phyloP scores from a whole-genome alignment of 768 basidiomycete species.

The Phanerochaete carnosa region DNA sequence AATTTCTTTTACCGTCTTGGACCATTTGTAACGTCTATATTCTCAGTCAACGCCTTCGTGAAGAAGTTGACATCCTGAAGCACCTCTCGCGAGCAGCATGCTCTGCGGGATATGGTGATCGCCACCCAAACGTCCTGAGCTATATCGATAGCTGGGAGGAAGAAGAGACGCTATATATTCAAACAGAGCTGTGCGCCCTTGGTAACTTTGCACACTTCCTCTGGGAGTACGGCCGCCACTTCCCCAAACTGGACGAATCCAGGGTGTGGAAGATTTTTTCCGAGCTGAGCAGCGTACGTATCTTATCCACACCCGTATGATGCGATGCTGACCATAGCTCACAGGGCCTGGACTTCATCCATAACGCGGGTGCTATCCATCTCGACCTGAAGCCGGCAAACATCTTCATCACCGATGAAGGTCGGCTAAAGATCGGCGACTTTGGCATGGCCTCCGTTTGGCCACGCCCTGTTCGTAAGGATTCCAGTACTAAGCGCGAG shows the following conservation, averaged over 20 bases:
- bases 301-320: conserved; percentile 6
- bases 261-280: conserved; percentile 94
- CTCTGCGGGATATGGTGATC: conserved; percentile 8
- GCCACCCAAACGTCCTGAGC: conserved; percentile 79
- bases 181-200: conserved; percentile 90
- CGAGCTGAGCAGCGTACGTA: conserved; percentile 77
- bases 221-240: conserved; percentile 83
- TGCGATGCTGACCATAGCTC: conserved; percentile 20
- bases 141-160: conserved; percentile 98
- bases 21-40: not conserved
- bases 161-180: conserved; percentile 82
- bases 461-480: conserved; percentile 54
- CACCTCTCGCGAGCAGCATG: conserved; percentile 52
- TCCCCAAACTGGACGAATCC: conserved; percentile 85
- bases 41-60: conserved; percentile 74
- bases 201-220: conserved; percentile 92
- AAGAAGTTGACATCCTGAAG: conserved; percentile 91
- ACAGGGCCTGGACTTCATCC: conserved; percentile 86
- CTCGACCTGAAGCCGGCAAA: conserved; percentile 98
- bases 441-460: conserved; percentile 98
- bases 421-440: conserved; percentile 94
- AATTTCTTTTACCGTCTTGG: too few species aligned
- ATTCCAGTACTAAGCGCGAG: conserved; percentile 31
- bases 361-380: conserved; percentile 85
- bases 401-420: conserved; percentile 84